Evolutionary conservation across 2,329 filamentous ascomycete genomes (phyloP).

Genomic region (Juglanconis juglandina): DNA sequence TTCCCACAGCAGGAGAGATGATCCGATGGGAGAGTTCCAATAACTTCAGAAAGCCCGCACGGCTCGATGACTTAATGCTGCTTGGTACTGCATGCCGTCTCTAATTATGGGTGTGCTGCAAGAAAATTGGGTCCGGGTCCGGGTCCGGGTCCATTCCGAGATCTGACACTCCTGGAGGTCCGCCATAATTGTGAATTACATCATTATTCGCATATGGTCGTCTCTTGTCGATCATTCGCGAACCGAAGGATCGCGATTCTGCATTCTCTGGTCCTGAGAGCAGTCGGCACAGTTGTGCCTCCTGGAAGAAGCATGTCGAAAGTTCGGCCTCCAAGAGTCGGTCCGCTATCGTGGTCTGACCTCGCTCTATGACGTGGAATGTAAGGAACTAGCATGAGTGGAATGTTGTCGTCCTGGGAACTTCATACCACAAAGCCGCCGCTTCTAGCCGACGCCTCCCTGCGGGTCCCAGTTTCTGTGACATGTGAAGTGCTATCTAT

Average conservation of each 20-base stretch:
- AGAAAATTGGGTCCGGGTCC: not conserved
- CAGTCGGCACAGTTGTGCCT: no score
- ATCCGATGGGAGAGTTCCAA: no score
- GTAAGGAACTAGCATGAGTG: not conserved
- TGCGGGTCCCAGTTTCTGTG: not conserved
- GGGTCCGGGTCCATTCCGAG: not conserved
- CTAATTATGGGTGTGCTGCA: not conserved
- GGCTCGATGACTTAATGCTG: no score
- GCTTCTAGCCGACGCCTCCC: slow-evolving; percentile 2
- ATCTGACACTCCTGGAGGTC: not conserved
- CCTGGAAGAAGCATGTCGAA: not conserved
- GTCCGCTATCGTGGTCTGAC: slow-evolving; percentile 8
- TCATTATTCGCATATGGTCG: not conserved
- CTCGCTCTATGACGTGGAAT: not conserved
- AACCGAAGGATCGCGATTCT: not conserved
- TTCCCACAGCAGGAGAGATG: no score
- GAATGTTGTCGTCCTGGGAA: not conserved
- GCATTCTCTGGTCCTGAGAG: not conserved
- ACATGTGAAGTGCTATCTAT: not conserved
- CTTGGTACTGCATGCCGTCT: no score
- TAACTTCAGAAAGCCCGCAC: no score
- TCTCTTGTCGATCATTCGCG: not conserved
- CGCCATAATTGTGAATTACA: not conserved
- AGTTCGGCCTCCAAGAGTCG: not conserved
- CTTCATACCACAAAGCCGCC: not conserved